Conservation (phyloP, 2,329 filamentous ascomycete species). For the Claviceps pusilla region DNA sequence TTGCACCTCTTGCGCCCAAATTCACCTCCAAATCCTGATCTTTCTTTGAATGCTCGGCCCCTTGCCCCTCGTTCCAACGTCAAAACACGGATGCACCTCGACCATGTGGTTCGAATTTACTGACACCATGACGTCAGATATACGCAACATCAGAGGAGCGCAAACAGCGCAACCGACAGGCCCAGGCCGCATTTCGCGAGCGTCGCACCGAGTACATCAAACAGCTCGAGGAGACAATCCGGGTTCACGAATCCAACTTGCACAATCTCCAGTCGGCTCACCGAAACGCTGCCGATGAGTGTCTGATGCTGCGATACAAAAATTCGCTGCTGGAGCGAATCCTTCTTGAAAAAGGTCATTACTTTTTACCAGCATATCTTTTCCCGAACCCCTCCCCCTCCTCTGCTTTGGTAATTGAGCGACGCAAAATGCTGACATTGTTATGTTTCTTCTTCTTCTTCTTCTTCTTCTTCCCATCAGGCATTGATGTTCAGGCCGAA, state of each 20-base stretch:
- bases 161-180: slow-evolving; percentile 93
- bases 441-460: background rate
- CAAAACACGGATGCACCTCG: background rate
- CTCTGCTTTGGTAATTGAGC: background rate
- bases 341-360: slow-evolving; percentile 86
- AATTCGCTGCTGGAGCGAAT: slow-evolving; percentile 93
- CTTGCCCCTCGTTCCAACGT: no score
- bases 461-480: slow-evolving; percentile 26
- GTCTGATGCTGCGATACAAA: slow-evolving; percentile 95
- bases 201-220: slow-evolving; percentile 98
- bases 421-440: background rate
- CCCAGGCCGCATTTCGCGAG: slow-evolving; percentile 92
- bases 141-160: slow-evolving; percentile 98
- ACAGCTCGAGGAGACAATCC: slow-evolving; percentile 93
- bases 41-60: background rate
- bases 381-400: no score
- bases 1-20: background rate
- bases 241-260: slow-evolving; percentile 87
- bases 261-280: slow-evolving; percentile 89
- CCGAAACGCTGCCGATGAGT: slow-evolving; percentile 87
- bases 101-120: background rate
- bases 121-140: slow-evolving; percentile 43
- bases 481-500: slow-evolving; percentile 94
- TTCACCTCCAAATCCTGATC: background rate
- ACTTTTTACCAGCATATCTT: background rate